Evolutionary conservation across 805 yeast species (phyloP), one percentile per base, ranked within the genome.

Genomic region (Metschnikowia dekortorum): DNA sequence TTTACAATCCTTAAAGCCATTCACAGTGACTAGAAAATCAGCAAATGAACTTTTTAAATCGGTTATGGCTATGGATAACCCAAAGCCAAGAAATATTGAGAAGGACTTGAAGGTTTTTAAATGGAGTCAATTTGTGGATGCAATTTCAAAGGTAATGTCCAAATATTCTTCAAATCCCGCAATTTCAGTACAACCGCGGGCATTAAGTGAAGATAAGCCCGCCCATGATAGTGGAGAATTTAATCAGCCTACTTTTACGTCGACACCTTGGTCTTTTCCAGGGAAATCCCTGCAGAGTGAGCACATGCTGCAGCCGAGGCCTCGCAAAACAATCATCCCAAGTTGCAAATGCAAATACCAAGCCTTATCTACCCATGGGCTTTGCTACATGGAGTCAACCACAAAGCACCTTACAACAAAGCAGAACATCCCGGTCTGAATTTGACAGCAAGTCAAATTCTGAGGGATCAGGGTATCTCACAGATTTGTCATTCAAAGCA

Each of bases 81-180:
- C 89, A 2, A 72, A 81, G 55, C 89, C 89, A 5, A 68, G 89
- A 39, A 83, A 82, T 55, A 84, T 84, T 41, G 89, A 82, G 57
- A 84, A 84, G 61, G 87, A 83, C 60, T 77, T 84, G 52, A 84
- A 84, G 60, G 87, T 84, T 4, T 80, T 84, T 58, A 69, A 71
- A 28, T 84, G 89, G 89, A 59, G 62, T 18, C 71, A 74, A 40
- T 65, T 84, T 28, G 76, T 70, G 36, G 71, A 66, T 31, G 89
- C 89, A 0, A 59, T 84, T 46, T 63, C 67, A 28, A 83, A 80
- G 59, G 84, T 84, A 11, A 71, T 82, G 33, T 69, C 82, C 33
- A 84, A 84, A 63, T 84, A 84, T 60, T 66, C 74, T 11, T 53
- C 53, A 16, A 59, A 59, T 41, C 58, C 60, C 6, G 55, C 50